Conservation (phyloP, 352 stramenopile genomes). For the Phytophthora ohioensis region DNA sequence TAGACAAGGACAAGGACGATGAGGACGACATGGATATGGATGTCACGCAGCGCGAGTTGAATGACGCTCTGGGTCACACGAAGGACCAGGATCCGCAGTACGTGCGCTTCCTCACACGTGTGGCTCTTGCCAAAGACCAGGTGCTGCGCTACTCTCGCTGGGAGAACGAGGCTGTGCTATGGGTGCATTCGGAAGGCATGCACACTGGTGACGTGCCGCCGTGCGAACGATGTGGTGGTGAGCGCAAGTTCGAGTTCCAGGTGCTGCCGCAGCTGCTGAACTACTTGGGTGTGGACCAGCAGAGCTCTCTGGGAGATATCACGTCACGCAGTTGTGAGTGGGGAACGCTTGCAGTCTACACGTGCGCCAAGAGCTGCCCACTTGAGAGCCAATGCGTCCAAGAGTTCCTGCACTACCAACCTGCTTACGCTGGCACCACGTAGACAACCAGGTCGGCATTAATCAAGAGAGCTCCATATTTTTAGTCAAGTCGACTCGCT, state of each 20-base stretch:
- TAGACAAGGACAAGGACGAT: constrained; percentile 26
- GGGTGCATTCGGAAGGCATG: constrained; percentile 82
- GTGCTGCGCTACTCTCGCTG: constrained; percentile 92
- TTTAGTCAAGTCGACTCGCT: constrained; percentile 33
- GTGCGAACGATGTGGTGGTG: constrained; percentile 84
- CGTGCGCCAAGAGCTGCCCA: constrained; percentile 91
- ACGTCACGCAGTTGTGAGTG: constrained; percentile 85
- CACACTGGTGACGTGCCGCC: constrained; percentile 55
- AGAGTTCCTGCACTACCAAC: constrained; percentile 84
- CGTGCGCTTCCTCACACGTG: constrained; percentile 81
- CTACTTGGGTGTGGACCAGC: constrained; percentile 87
- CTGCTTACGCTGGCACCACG: constrained; percentile 60
- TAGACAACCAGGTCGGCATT: constrained; percentile 21
- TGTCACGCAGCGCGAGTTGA: constrained; percentile 79
- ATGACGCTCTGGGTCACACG: constrained; percentile 67
- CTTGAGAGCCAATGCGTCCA: constrained; percentile 59
- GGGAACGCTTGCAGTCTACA: constrained; percentile 94
- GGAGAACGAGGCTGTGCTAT: constrained; percentile 86
- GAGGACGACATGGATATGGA: constrained; percentile 84
- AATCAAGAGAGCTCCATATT: constrained; percentile 39
- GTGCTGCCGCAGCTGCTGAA: constrained; percentile 95
- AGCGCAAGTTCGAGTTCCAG: constrained; percentile 95
- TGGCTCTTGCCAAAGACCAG: constrained; percentile 86
- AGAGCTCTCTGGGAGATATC: constrained; percentile 64
- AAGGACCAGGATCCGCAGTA: constrained; percentile 81